Percentiles rank a stretch among this genome's conserved stretches.
Evolutionary conservation across 495 filamentous ascomycete species (phyloP).

Genomic region (Coniosporium apollinis): DNA sequence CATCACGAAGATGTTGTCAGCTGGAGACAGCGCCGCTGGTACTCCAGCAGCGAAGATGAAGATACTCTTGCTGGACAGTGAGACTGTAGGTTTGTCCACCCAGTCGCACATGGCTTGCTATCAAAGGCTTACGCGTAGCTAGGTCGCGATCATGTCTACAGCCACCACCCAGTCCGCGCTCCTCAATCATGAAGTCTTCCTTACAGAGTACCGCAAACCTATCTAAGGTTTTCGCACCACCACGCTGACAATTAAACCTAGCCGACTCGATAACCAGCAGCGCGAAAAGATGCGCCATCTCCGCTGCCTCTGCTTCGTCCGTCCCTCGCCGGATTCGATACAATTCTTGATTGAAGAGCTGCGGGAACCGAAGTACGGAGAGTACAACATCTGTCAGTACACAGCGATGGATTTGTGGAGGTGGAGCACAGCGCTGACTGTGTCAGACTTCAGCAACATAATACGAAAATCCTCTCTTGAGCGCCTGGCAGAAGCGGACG

Average conservation of each 20-base stretch:
- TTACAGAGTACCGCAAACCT: conserved; percentile 51
- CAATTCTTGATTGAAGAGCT: conserved; percentile 91
- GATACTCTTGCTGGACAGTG: conserved; percentile 84
- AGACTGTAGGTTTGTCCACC: conserved; percentile 69
- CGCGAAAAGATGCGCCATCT: conserved; percentile 98
- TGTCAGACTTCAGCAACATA: conserved; percentile 75
- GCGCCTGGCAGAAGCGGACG: conserved; percentile 89
- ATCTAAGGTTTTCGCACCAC: neutral
- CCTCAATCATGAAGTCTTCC: conserved; percentile 94
- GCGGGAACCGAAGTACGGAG: conserved; percentile 90
- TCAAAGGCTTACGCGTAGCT: neutral
- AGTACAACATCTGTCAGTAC: conserved; percentile 68
- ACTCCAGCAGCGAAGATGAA: conserved; percentile 90
- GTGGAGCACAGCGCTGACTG: conserved; percentile 7
- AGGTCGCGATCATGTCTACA: conserved; percentile 81
- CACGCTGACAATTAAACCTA: conserved; percentile 15
- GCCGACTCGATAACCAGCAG: conserved; percentile 71
- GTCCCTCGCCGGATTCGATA: conserved; percentile 79
- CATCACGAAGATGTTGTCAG: conserved; percentile 90
- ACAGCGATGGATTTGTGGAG: neutral
- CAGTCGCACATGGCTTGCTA: conserved; percentile 1
- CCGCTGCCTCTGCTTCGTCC: conserved; percentile 80
- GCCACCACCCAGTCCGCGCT: conserved; percentile 90
- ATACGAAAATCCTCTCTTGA: conserved; percentile 93
- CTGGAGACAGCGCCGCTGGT: conserved; percentile 52